Evolutionary conservation across 371 early-diverging fungal species (phyloP).

Genomic region (Saksenaea oblongispora): DNA sequence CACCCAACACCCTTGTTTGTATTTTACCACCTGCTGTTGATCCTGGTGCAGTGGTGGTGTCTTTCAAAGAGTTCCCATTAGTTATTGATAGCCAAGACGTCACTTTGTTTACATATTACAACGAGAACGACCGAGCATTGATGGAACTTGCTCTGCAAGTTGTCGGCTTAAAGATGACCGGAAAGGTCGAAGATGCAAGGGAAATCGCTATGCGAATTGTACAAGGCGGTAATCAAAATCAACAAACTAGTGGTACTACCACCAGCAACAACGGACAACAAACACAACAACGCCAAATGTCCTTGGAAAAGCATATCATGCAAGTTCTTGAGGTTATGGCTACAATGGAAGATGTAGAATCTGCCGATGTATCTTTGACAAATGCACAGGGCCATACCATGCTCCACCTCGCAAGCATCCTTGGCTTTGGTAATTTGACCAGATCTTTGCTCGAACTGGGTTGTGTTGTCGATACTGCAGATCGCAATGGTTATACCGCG

Average conservation of each 20-base stretch:
- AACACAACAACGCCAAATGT: conserved; percentile 16
- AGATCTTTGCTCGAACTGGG: conserved; percentile 30
- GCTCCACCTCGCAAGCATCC: conserved; percentile 47
- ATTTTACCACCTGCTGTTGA: conserved; percentile 75
- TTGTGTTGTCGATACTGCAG: conserved; percentile 26
- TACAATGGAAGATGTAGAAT: conserved; percentile 37
- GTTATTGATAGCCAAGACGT: conserved; percentile 50
- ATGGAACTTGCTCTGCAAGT: conserved; percentile 89
- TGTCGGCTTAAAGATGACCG: conserved; percentile 82
- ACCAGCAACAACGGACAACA: conserved; percentile 13
- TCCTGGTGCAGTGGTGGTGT: conserved; percentile 80
- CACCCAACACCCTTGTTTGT: conserved; percentile 78
- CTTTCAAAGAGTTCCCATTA: conserved; percentile 64
- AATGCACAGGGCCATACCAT: conserved; percentile 45
- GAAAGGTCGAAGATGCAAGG: conserved; percentile 73
- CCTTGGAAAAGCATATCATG: conserved; percentile 41
- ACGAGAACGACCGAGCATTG: conserved; percentile 82
- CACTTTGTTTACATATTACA: conserved; percentile 61
- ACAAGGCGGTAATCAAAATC: conserved; percentile 55
- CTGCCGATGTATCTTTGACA: conserved; percentile 34
- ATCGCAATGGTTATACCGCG: conserved; percentile 35
- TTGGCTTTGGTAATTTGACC: conserved; percentile 31
- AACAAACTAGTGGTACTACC: conserved; percentile 10
- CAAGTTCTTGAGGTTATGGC: conserved; percentile 46
- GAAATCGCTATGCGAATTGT: conserved; percentile 79